A percentile compares a stretch with the other conserved stretches of the same genome.
Evolutionary conservation across 2,329 filamentous ascomycete genomes (phyloP).

Genomic region (Trichophyton benhamiae): DNA sequence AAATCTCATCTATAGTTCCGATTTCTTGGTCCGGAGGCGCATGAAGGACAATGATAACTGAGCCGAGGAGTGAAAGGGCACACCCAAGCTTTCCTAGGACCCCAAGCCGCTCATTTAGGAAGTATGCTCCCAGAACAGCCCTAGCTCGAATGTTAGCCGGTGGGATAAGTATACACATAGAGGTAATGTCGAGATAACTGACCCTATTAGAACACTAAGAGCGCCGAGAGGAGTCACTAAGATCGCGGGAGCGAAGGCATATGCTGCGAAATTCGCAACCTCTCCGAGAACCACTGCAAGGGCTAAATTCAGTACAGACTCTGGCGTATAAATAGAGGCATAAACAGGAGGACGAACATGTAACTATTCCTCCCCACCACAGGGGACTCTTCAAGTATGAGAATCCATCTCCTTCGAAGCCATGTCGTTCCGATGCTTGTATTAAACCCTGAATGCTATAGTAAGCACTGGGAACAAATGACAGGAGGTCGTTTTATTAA

Average conservation of each 20-base stretch:
- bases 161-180: slow-evolving; percentile 1
- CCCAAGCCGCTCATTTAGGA: slow-evolving; percentile 81
- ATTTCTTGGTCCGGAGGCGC: slow-evolving; percentile 90
- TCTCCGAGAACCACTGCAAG: slow-evolving; percentile 74
- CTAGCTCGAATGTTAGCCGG: slow-evolving; percentile 28
- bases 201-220: slow-evolving; percentile 82
- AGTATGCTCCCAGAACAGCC: slow-evolving; percentile 87
- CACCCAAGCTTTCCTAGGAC: slow-evolving; percentile 85
- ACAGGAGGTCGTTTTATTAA: background rate
- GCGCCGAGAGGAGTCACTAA: slow-evolving; percentile 90
- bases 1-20: slow-evolving; percentile 78
- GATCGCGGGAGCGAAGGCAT: slow-evolving; percentile 97
- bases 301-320: slow-evolving; percentile 6
- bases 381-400: slow-evolving; percentile 87
- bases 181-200: slow-evolving; percentile 18
- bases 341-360: slow-evolving; percentile 48
- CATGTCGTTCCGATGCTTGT: slow-evolving; percentile 79
- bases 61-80: slow-evolving; percentile 89
- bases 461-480: slow-evolving; percentile 13
- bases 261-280: slow-evolving; percentile 93
- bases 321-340: background rate
- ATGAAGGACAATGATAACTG: slow-evolving; percentile 94
- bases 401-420: slow-evolving; percentile 93
- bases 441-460: slow-evolving; percentile 56
- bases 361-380: slow-evolving; percentile 93